A percentile compares a stretch with the other conserved stretches of the same genome.
phyloP scores from a whole-genome alignment of 2,329 filamentous ascomycete species.

The Alternaria alternata region DNA sequence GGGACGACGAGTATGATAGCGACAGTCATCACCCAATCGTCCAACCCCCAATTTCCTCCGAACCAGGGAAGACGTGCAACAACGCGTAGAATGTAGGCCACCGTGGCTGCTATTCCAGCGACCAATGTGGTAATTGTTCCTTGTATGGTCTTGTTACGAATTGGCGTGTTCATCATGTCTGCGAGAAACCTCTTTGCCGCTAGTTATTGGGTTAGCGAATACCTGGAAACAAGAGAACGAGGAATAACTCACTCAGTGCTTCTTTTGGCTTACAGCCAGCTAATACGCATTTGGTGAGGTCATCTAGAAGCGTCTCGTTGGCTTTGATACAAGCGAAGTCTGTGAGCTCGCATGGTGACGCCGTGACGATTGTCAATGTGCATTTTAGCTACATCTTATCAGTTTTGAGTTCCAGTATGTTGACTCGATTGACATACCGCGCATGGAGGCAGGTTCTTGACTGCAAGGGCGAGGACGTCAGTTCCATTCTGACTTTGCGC shows the following conservation, averaged over 20 bases:
- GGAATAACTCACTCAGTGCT: conserved; percentile 33
- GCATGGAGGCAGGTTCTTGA: conserved; percentile 19
- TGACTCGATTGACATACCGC: conserved; percentile 9
- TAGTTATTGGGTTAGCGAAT: neutral
- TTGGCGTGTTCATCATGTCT: conserved; percentile 43
- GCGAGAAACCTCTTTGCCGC: conserved; percentile 51
- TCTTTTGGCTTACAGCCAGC: conserved; percentile 34
- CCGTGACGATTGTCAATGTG: conserved; percentile 26
- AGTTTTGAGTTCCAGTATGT: neutral
- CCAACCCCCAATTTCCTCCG: conserved; percentile 49
- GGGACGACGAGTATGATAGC: conserved; percentile 24
- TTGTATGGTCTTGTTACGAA: conserved; percentile 47
- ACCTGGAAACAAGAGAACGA: neutral
- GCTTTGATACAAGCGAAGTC: conserved; percentile 35
- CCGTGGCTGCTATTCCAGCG: conserved; percentile 44
- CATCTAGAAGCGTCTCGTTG: conserved; percentile 25
- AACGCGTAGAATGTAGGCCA: conserved; percentile 45
- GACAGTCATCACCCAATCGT: conserved; percentile 50
- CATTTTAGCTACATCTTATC: conserved; percentile 27
- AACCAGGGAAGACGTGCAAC: conserved; percentile 45
- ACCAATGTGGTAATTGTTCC: conserved; percentile 47
- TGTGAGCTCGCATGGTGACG: conserved; percentile 35
- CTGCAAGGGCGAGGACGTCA: conserved; percentile 14
- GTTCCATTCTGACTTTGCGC: conserved; percentile 16
- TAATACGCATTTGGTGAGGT: conserved; percentile 32